Evolutionary conservation across 345 rosid species (phyloP).

Genomic region (Eucalyptus lansdowneana): DNA sequence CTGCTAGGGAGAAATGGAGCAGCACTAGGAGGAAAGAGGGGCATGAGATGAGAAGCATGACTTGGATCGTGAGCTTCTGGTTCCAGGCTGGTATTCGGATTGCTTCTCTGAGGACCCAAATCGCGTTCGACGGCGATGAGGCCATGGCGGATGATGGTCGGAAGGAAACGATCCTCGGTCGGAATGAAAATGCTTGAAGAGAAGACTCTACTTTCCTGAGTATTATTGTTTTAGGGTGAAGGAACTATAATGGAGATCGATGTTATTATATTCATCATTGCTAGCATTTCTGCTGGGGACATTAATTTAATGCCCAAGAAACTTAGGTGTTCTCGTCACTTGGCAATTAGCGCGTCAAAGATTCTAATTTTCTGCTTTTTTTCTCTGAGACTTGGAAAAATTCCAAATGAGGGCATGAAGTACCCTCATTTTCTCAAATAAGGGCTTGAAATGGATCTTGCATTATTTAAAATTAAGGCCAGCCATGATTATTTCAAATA

Average conservation of each 20-base stretch:
- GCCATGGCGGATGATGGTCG: not conserved
- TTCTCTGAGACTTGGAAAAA: not conserved
- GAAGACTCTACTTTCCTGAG: not conserved
- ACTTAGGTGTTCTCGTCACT: not conserved
- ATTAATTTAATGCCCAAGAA: not conserved
- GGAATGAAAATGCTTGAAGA: not conserved
- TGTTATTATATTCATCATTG: not conserved
- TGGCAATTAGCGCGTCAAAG: not conserved
- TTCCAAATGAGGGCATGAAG: too few species aligned
- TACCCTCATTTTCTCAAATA: too few species aligned
- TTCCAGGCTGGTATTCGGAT: not conserved
- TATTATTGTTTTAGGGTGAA: not conserved
- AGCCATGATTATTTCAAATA: too few species aligned
- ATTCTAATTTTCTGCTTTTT: not conserved
- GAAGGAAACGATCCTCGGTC: not conserved
- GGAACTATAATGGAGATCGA: not conserved
- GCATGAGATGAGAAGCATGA: not conserved
- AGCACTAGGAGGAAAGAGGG: not conserved
- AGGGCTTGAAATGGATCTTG: accelerated
- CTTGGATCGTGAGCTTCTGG: not conserved
- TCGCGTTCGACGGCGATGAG: not conserved
- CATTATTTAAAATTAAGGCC: too few species aligned
- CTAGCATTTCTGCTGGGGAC: not conserved
- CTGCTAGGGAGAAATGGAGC: not conserved
- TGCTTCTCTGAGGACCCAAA: not conserved